Conservation (phyloP, 176 grass and related monocot genomes). For the Ensete glaucum region DNA sequence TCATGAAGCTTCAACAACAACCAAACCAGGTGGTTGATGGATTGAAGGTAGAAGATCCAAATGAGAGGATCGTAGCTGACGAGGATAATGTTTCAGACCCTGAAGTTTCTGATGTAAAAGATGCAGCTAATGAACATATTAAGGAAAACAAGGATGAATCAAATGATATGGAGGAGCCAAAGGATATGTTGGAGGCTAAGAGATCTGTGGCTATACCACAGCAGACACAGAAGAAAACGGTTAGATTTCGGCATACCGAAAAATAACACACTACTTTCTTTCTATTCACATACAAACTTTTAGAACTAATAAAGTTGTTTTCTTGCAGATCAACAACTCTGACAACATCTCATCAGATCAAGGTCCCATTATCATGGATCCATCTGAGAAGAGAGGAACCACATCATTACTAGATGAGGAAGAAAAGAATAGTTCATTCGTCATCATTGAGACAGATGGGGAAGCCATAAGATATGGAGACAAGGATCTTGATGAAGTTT, state of each 20-base stretch:
- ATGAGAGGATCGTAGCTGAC: neutral
- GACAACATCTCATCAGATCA: neutral
- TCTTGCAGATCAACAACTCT: neutral
- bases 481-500: neutral
- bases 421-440: neutral
- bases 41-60: neutral
- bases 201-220: neutral
- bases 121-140: neutral
- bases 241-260: neutral
- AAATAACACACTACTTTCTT: no score
- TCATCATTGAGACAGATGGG: neutral
- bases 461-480: neutral
- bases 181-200: neutral
- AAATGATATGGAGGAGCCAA: neutral
- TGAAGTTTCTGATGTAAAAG: neutral
- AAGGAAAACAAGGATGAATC: neutral
- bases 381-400: neutral
- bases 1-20: neutral
- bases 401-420: neutral
- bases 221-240: neutral
- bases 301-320: neutral
- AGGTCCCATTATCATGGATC: neutral
- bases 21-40: neutral
- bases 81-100: neutral
- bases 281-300: no score